Conservation (phyloP, 2,329 filamentous ascomycete species). For the Chalara sp. region DNA sequence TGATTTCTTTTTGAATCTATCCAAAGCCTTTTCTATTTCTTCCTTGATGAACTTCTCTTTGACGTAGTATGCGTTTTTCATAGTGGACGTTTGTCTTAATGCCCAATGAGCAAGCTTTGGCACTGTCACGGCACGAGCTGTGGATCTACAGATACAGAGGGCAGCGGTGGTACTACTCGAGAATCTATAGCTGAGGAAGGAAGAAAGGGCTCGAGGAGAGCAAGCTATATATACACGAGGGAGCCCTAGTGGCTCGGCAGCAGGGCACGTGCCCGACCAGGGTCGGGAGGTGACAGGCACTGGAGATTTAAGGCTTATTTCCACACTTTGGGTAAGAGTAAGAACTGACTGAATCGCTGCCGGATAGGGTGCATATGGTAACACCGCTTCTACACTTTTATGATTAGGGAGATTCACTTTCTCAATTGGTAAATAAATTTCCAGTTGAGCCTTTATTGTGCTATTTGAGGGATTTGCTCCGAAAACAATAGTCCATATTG, state of each 20-base stretch:
- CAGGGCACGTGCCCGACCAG: too few species aligned
- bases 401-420: not conserved
- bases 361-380: constrained; percentile 1
- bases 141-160: too few species aligned
- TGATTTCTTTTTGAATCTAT: not conserved
- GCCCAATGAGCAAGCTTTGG: constrained; percentile 2
- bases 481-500: constrained; percentile 4
- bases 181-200: too few species aligned
- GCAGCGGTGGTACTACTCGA: too few species aligned
- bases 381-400: not conserved
- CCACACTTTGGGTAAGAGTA: not conserved
- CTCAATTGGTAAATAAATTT: not conserved
- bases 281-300: too few species aligned
- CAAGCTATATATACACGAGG: too few species aligned
- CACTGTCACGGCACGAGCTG: too few species aligned
- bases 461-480: constrained; percentile 1
- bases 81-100: not conserved
- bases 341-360: not conserved
- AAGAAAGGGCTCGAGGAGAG: too few species aligned
- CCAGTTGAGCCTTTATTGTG: not conserved
- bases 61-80: not conserved
- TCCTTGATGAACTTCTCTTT: constrained; percentile 6
- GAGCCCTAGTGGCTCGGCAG: too few species aligned
- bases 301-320: constrained; percentile 1
- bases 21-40: not conserved